Base-by-base conservation (phyloP, 352 stramenopile species). In the Globisporangium iwayamae region DNA sequence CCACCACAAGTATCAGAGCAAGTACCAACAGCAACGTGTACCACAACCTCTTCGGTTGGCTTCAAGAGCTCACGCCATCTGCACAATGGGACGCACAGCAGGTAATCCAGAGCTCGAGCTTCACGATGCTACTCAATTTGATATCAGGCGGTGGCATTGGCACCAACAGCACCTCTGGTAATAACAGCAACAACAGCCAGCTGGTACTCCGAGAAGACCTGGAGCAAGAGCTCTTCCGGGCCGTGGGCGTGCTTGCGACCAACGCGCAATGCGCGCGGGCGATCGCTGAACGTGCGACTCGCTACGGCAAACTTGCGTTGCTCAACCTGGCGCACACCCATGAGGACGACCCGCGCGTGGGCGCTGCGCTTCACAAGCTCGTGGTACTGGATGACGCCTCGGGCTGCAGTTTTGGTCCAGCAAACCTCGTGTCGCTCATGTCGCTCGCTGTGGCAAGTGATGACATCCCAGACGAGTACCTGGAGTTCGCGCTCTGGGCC, bases 401-500 rank as follows among this genome's bases (percentile, higher is more conserved):
- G 6, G 69, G 73, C 10, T 77, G 67, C 54, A 70, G 72, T 14
- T 92, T 90, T 50, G 83, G 83, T 4, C 75, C 83, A 1, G 81
- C 83, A 1, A 87, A 92, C 59, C 71, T 92, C 10, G 76, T 81
- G 13, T 92, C 83, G 8, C 67, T 92, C 14, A 55, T 92, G 25
- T 76, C 83, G 0, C 67, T 92, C 9, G 83, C 78, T 0, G 76
- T 87, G 8, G 76, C 83, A 11, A 65, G 78, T n/a, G 66, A 82
- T n/a, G 66, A 82, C 14, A 64, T 89, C 6, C 83, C 83, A 0
- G 74, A 87, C 34, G 67, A 77, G 47, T 92, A 90, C 51, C 39
- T 85, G 3, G 77, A 87, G 69, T 92, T 92, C 62, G 79, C 81
- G 2, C 64, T 87, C n/a, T 92, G 83, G 83, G 83, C 69, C 1